Percentiles rank a stretch among this genome's conserved stretches.
Conservation (phyloP, 257 asterid species). For the Perilla frutescens region DNA sequence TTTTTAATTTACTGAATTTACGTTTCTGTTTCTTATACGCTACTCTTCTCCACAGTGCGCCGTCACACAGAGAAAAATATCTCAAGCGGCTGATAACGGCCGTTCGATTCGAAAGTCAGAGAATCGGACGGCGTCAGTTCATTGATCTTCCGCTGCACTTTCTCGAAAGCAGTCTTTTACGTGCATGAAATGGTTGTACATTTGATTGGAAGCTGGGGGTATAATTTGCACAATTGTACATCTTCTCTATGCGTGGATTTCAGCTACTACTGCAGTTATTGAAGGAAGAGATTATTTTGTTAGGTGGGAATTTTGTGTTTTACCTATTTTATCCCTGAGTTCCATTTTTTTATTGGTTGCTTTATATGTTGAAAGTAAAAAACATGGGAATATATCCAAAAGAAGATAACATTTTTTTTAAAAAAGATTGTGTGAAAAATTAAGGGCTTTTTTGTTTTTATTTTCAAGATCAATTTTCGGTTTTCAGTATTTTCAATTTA, state of each 20-base stretch:
- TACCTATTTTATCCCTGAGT: conserved; percentile 15
- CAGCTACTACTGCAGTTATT: neutral
- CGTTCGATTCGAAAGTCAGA: conserved; percentile 16
- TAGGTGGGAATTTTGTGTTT: neutral
- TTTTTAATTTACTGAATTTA: neutral
- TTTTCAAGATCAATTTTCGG: too few relatives aligned
- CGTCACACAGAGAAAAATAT: conserved; percentile 22
- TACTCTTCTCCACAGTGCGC: conserved; percentile 26
- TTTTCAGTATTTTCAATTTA: too few relatives aligned
- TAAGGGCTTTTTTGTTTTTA: too few relatives aligned
- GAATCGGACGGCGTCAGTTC: neutral
- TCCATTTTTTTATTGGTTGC: conserved; percentile 5
- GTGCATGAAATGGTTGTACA: conserved; percentile 18
- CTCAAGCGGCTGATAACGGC: neutral
- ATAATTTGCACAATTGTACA: neutral
- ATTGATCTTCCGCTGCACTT: neutral
- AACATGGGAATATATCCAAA: neutral
- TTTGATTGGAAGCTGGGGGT: neutral
- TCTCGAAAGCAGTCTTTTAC: neutral
- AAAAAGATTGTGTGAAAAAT: too few relatives aligned
- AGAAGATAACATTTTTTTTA: too few relatives aligned
- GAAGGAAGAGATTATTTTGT: neutral
- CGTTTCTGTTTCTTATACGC: conserved; percentile 32
- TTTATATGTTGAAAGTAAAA: neutral
- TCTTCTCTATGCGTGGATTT: neutral